These are phyloP conservation scores for Monilinia aucupariae DNA, from an alignment of 2,329 filamentous ascomycete genomes.

Conservation along the genomic window DNA sequence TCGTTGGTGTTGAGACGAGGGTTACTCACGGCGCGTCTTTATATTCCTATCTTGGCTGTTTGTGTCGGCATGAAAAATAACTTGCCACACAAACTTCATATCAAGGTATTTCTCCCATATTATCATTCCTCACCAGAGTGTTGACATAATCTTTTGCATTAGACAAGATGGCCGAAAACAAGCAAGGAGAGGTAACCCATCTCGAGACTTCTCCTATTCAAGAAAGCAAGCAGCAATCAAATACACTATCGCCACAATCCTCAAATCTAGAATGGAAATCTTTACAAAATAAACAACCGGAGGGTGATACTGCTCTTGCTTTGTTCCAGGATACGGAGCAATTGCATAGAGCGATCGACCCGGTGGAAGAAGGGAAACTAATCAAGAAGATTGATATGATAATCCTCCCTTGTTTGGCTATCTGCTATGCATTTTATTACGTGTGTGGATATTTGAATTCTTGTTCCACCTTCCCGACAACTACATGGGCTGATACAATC, in stretches of 20 bases:
- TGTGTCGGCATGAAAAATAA: neutral
- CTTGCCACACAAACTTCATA: neutral
- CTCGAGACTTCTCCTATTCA: neutral
- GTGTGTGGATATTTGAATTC: neutral
- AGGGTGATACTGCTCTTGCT: neutral
- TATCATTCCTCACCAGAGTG: neutral
- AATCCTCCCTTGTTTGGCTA: slow-evolving; percentile 8
- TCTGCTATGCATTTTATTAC: slow-evolving; percentile 9
- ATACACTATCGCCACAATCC: neutral
- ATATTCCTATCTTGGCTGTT: neutral
- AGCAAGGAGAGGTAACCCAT: neutral
- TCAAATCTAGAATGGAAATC: neutral
- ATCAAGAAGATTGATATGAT: slow-evolving; percentile 11
- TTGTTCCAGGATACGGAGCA: slow-evolving; percentile 3
- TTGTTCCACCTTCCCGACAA: neutral
- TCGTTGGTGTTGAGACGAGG: neutral
- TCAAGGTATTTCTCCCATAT: neutral
- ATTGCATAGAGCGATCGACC: slow-evolving; percentile 1
- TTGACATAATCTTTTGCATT: neutral
- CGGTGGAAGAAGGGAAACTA: neutral
- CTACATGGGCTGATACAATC: slow-evolving; percentile 14
- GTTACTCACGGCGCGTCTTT: neutral
- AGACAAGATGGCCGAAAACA: neutral
- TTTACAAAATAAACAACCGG: neutral
- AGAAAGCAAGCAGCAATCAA: neutral